Evolutionary conservation across 1,284 basidiomycete genomes (phyloP).

Genomic region (Peniophora sp.): DNA sequence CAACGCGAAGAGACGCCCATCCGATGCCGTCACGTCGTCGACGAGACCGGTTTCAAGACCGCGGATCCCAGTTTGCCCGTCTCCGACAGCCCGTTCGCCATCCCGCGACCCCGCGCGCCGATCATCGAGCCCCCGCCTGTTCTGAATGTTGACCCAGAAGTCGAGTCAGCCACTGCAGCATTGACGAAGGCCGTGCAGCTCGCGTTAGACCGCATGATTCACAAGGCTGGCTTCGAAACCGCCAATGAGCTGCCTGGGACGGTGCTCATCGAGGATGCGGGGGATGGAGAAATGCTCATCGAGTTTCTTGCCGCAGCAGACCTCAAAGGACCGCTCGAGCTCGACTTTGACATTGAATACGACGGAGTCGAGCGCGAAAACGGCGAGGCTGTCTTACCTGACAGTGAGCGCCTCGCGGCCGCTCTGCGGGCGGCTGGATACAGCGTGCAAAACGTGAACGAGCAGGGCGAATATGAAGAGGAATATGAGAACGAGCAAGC

Average conservation of each 20-base stretch:
- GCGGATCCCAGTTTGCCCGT: conserved; percentile 33
- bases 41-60: conserved; percentile 22
- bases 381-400: conserved; percentile 14
- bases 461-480: conserved; percentile 10
- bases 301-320: conserved; percentile 46
- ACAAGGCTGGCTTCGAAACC: conserved; percentile 21
- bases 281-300: conserved; percentile 47
- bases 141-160: not conserved
- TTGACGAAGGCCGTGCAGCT: conserved; percentile 19
- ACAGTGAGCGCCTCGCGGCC: conserved; percentile 27
- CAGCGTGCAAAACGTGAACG: conserved; percentile 21
- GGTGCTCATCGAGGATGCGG: conserved; percentile 31
- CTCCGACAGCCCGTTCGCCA: conserved; percentile 47
- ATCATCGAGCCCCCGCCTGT: conserved; percentile 4
- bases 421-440: conserved; percentile 32
- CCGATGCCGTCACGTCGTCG: conserved; percentile 67
- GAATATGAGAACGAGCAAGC: not conserved
- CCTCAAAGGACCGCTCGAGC: conserved; percentile 19
- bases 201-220: conserved; percentile 36
- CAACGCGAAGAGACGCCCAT: conserved; percentile 58
- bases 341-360: conserved; percentile 14
- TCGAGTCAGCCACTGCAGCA: conserved; percentile 1
- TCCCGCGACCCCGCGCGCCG: conserved; percentile 16
- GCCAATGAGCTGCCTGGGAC: conserved; percentile 12
- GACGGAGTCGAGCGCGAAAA: conserved; percentile 10